Evolutionary conservation across 202 grass and related monocot species (phyloP).

Genomic region (Setaria viridis): DNA sequence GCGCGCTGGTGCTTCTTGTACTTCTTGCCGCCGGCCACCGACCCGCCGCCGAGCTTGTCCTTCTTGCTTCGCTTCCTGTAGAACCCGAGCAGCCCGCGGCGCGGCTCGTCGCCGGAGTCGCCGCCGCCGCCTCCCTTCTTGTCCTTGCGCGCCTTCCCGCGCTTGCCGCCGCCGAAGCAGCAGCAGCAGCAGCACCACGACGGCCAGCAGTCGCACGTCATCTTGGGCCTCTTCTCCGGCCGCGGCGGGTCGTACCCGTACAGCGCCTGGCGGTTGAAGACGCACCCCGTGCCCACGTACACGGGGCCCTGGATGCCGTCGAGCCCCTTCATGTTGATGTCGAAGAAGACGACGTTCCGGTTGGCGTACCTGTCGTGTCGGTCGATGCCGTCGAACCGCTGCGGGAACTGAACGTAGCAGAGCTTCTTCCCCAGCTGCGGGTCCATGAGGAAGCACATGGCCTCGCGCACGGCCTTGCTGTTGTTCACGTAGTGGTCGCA

Average conservation of each 20-base stretch:
- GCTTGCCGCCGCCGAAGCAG: slow-evolving; percentile 70
- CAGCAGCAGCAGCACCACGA: slow-evolving; percentile 92
- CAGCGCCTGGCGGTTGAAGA: slow-evolving; percentile 84
- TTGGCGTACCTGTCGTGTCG: slow-evolving; percentile 85
- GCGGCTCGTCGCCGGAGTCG: slow-evolving; percentile 40
- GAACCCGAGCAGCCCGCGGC: slow-evolving; percentile 58
- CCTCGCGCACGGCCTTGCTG: slow-evolving; percentile 94
- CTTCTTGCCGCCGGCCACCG: slow-evolving; percentile 53
- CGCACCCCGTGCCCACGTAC: slow-evolving; percentile 82
- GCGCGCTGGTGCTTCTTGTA: slow-evolving; percentile 68
- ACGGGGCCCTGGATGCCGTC: slow-evolving; percentile 92
- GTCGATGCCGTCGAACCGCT: slow-evolving; percentile 95
- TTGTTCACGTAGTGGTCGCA: slow-evolving; percentile 99
- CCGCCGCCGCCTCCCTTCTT: slow-evolving; percentile 50
- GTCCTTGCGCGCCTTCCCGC: slow-evolving; percentile 48
- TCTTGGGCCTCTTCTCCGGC: slow-evolving; percentile 77
- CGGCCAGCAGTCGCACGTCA: slow-evolving; percentile 97
- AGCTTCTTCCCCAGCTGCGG: slow-evolving; percentile 93
- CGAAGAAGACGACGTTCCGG: slow-evolving; percentile 96
- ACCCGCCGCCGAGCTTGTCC: slow-evolving; percentile 53
- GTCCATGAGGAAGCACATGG: slow-evolving; percentile 99
- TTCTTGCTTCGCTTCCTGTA: slow-evolving; percentile 76
- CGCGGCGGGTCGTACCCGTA: slow-evolving; percentile 92
- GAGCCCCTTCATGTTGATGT: slow-evolving; percentile 98
- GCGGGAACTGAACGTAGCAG: slow-evolving; percentile 97